Conservation (phyloP, 331 rosid genomes). For the Acacia pycnantha region DNA sequence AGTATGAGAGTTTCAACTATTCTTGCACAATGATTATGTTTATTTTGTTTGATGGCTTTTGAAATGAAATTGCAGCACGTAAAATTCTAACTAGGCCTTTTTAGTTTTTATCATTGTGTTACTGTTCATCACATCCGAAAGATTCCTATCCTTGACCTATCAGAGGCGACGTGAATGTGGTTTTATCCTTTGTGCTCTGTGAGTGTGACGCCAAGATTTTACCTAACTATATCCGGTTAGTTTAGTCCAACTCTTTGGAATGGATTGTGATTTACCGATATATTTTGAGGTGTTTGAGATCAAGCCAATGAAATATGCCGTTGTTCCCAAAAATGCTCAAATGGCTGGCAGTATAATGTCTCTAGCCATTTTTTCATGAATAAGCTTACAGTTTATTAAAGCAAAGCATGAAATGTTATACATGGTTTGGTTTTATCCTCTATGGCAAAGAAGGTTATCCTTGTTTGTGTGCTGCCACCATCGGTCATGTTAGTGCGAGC, state of each 20-base stretch:
- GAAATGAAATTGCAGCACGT: slow-evolving; percentile 2
- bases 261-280: no score
- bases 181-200: background rate
- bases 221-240: no score
- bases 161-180: background rate
- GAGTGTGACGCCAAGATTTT: background rate
- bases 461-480: no score
- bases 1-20: slow-evolving; percentile 40
- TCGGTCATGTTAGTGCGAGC: no score
- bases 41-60: slow-evolving; percentile 16
- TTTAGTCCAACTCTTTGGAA: background rate
- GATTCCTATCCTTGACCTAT: background rate
- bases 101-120: background rate
- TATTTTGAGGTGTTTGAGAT: background rate
- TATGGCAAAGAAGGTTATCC: no score
- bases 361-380: no score
- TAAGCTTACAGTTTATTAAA: no score
- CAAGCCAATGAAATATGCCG: background rate
- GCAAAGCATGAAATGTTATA: no score
- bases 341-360: background rate
- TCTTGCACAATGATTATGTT: slow-evolving; percentile 15
- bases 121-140: background rate
- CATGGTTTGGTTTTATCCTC: no score
- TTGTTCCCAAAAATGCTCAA: background rate
- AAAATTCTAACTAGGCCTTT: background rate